Evolutionary conservation across 2,329 filamentous ascomycete genomes (phyloP).

Genomic region (Ceratocystis diversiconidia): DNA sequence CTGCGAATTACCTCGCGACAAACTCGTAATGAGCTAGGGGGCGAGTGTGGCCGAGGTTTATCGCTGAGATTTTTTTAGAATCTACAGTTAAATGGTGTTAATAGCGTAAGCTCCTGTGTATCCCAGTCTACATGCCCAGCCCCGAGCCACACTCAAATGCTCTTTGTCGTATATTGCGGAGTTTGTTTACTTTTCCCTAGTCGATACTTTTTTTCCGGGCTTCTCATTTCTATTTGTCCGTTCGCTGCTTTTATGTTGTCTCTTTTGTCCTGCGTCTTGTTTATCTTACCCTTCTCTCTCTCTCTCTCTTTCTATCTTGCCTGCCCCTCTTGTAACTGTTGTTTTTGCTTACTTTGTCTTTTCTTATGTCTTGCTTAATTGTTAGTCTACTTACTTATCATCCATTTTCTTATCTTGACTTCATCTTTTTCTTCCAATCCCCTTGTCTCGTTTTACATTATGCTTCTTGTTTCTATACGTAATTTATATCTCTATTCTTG

Average conservation of each 20-base stretch:
- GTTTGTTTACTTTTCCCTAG: background rate
- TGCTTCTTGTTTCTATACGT: too few species aligned
- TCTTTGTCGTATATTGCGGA: background rate
- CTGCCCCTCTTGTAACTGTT: too few species aligned
- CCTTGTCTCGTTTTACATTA: too few species aligned
- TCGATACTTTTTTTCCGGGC: background rate
- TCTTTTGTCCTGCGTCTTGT: background rate
- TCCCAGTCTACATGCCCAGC: background rate
- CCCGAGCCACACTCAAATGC: background rate
- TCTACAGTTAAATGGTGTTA: background rate
- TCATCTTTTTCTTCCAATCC: too few species aligned
- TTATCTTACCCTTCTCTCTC: background rate
- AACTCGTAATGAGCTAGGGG: background rate
- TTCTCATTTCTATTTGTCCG: too few species aligned
- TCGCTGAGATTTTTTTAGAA: too few species aligned
- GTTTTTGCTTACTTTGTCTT: background rate
- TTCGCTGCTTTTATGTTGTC: background rate
- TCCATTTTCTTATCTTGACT: background rate
- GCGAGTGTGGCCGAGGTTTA: background rate
- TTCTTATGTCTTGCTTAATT: conserved; percentile 1
- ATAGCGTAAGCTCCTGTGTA: background rate
- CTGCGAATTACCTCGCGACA: conserved; percentile 14
- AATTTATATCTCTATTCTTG: too few species aligned
- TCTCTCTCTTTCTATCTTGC: background rate
- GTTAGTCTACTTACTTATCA: conserved; percentile 1